phyloP scores from a whole-genome alignment of 495 filamentous ascomycete genomes.

The Lichenothelia convexa region DNA sequence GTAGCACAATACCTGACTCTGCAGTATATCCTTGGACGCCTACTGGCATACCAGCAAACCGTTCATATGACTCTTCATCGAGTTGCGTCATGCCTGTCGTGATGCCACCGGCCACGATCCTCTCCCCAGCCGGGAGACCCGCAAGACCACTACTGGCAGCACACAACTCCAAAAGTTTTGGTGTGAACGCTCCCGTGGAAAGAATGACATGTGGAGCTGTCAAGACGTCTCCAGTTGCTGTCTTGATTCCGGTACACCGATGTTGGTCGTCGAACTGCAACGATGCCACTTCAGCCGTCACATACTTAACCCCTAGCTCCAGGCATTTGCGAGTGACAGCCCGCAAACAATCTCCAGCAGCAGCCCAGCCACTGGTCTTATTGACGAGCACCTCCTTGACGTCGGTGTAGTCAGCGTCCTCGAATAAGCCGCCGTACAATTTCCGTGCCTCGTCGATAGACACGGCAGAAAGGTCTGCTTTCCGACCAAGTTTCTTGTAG shows the following conservation, averaged over 20 bases:
- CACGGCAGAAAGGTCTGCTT: conserved; percentile 23
- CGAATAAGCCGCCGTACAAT: conserved; percentile 33
- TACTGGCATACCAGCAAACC: conserved; percentile 4
- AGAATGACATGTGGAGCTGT: conserved; percentile 31
- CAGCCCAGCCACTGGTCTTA: conserved; percentile 39
- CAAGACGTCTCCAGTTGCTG: conserved; percentile 21
- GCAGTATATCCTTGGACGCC: conserved; percentile 6
- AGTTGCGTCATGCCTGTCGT: conserved; percentile 25
- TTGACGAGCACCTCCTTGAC: conserved; percentile 33
- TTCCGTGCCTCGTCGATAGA: conserved; percentile 26
- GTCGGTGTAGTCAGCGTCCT: conserved; percentile 32
- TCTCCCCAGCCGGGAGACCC: conserved; percentile 29
- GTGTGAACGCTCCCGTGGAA: conserved; percentile 39
- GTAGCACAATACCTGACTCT: conserved; percentile 1
- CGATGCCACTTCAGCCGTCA: conserved; percentile 26
- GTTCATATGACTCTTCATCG: conserved; percentile 2
- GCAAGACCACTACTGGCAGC: conserved; percentile 22
- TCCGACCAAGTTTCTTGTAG: conserved; percentile 27
- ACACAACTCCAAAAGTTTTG: conserved; percentile 36
- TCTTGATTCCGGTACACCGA: conserved; percentile 31
- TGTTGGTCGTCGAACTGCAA: conserved; percentile 26
- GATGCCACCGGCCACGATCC: conserved; percentile 39
- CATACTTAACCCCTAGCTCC: conserved; percentile 32
- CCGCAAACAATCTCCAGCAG: conserved; percentile 34
- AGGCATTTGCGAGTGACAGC: conserved; percentile 28